phyloP scores from a whole-genome alignment of 352 stramenopile genomes.

The Pythium aquatile region DNA sequence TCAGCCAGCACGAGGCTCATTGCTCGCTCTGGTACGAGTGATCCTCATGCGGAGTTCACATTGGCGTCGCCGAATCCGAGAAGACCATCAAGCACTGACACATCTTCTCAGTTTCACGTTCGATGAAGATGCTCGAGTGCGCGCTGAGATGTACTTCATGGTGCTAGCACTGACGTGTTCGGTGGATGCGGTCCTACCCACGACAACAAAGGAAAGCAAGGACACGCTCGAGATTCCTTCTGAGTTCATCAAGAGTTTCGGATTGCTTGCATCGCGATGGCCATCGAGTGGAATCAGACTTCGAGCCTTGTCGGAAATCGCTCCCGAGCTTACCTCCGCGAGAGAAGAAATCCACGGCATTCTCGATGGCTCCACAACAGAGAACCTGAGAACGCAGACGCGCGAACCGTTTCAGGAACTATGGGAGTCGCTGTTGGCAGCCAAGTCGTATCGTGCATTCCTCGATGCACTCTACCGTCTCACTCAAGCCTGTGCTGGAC shows the following conservation, averaged over 20 bases:
- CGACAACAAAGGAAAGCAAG: neutral
- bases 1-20: slow-evolving; percentile 8
- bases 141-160: slow-evolving; percentile 61
- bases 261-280: slow-evolving; percentile 17
- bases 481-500: slow-evolving; percentile 36
- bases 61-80: slow-evolving; percentile 34
- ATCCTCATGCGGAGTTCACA: slow-evolving; percentile 39
- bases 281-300: slow-evolving; percentile 2
- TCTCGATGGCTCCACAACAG: neutral
- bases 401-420: neutral
- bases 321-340: neutral
- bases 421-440: slow-evolving; percentile 13
- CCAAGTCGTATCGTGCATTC: slow-evolving; percentile 58
- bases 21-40: slow-evolving; percentile 30
- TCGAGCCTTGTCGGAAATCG: neutral
- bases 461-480: slow-evolving; percentile 65
- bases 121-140: slow-evolving; percentile 35
- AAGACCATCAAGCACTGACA: slow-evolving; percentile 6
- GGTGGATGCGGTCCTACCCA: slow-evolving; percentile 22
- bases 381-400: neutral
- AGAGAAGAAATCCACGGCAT: neutral
- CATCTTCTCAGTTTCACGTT: slow-evolving; percentile 38
- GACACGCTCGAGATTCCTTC: slow-evolving; percentile 2
- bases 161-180: slow-evolving; percentile 57
- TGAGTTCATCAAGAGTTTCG: slow-evolving; percentile 19